Conservation (phyloP, 768 basidiomycete species). For the Leccinum broughii region DNA sequence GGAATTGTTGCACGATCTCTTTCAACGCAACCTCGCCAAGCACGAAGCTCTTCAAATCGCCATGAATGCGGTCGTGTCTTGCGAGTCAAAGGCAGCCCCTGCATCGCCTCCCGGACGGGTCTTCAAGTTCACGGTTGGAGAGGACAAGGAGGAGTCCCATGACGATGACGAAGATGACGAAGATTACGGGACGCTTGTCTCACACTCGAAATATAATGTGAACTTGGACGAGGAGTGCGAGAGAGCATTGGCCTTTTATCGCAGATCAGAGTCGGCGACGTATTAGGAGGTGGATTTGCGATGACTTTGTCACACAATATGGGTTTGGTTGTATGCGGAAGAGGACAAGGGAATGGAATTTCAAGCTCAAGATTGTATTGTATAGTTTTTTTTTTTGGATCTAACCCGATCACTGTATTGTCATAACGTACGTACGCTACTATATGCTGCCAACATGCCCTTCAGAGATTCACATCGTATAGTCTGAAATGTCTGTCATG, state of each 20-base stretch:
- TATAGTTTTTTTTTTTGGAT: conserved; percentile 25
- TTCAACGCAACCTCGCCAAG: conserved; percentile 31
- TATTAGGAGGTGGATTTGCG: not conserved
- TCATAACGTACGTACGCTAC: conserved; percentile 1
- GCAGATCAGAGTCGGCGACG: conserved; percentile 11
- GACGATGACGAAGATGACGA: conserved; percentile 27
- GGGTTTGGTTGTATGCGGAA: not conserved
- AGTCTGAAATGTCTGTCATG: not conserved
- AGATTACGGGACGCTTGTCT: conserved; percentile 28
- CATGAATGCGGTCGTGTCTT: not conserved
- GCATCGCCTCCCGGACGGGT: conserved; percentile 8
- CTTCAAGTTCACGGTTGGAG: conserved; percentile 26
- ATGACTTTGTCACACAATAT: not conserved
- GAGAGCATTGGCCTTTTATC: conserved; percentile 28
- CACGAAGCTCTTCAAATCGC: conserved; percentile 2
- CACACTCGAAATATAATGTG: conserved; percentile 17
- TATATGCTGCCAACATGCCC: conserved; percentile 7
- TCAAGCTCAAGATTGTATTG: conserved; percentile 2
- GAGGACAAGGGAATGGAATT: not conserved
- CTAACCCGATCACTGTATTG: conserved; percentile 17
- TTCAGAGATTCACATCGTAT: not conserved
- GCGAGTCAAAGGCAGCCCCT: not conserved
- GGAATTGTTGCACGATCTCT: conserved; percentile 50
- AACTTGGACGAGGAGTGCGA: conserved; percentile 29
- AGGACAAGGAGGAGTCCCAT: conserved; percentile 9